Percentiles rank a stretch among this genome's conserved stretches.
These are phyloP conservation scores for Aspergillus fijiensis DNA, from an alignment of 2,329 filamentous ascomycete genomes.

Conservation along the genomic window DNA sequence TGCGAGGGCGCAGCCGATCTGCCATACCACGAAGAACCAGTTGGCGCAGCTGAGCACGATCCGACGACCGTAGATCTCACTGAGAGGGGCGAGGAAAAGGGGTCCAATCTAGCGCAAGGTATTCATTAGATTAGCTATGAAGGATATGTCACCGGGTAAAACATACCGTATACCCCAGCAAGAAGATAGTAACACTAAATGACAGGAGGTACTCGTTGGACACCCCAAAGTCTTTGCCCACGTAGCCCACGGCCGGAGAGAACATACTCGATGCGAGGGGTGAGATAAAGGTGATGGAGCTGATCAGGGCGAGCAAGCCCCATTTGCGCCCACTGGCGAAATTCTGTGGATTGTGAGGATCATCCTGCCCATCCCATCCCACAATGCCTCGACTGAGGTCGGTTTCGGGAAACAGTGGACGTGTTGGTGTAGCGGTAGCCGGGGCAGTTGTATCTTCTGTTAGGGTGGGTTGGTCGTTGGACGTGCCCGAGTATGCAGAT, in stretches of 20 bases:
- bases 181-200: constrained; percentile 33
- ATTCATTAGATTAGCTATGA: neutral
- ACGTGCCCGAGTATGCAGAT: neutral
- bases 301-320: constrained; percentile 28
- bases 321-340: constrained; percentile 36
- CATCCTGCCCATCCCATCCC: constrained; percentile 60
- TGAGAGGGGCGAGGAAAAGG: constrained; percentile 63
- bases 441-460: neutral
- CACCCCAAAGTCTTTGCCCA: constrained; percentile 24
- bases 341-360: constrained; percentile 60
- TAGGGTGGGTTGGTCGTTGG: neutral
- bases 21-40: constrained; percentile 58
- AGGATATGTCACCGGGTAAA: neutral
- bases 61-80: constrained; percentile 64
- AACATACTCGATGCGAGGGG: constrained; percentile 38
- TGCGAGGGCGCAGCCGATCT: constrained; percentile 58
- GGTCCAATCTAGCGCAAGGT: constrained; percentile 48
- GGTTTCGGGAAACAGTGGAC: constrained; percentile 40
- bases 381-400: constrained; percentile 57
- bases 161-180: constrained; percentile 32
- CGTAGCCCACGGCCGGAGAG: constrained; percentile 26
- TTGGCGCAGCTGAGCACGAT: constrained; percentile 62
- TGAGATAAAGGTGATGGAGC: constrained; percentile 31
- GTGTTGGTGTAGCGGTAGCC: neutral
- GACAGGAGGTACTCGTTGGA: constrained; percentile 27